These are phyloP conservation scores for Coelastrella sp. DNA, from an alignment of 139 green algal species.

Conservation along the genomic window DNA sequence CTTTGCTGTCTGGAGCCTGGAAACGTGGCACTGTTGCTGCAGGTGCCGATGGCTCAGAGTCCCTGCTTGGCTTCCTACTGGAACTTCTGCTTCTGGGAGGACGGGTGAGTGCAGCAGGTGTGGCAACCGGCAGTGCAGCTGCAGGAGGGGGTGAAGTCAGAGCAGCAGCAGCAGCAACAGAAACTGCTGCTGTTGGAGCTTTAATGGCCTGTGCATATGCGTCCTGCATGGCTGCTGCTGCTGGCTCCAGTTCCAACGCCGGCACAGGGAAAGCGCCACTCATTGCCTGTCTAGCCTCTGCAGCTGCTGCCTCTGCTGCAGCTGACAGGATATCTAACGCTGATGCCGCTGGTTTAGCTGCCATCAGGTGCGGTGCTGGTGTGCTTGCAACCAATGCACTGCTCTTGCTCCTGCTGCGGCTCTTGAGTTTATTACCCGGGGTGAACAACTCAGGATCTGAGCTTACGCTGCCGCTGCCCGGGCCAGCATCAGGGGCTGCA, in stretches of 20 bases:
- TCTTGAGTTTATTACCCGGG: too few species aligned
- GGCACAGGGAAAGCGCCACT: too few species aligned
- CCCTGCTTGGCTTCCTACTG: neutral
- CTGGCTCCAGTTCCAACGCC: too few species aligned
- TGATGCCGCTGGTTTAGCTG: neutral
- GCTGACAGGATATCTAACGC: neutral
- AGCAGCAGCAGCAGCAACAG: neutral
- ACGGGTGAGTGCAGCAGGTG: neutral
- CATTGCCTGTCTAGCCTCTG: neutral
- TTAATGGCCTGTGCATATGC: neutral
- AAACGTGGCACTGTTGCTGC: neutral
- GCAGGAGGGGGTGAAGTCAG: neutral
- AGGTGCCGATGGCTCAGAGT: neutral
- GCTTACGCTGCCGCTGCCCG: neutral
- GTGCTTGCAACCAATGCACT: too few species aligned
- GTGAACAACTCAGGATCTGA: neutral
- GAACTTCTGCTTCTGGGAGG: neutral
- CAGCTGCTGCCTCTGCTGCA: neutral
- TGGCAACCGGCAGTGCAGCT: neutral
- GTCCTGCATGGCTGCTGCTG: too few species aligned
- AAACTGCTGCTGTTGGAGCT: neutral
- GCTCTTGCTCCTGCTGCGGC: too few species aligned
- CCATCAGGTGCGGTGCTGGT: too few species aligned
- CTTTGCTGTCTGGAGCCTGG: neutral
- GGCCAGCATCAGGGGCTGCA: too few species aligned